Base-by-base conservation (phyloP, 2,329 filamentous ascomycete genomes). In the Aspergillus glaucus region DNA sequence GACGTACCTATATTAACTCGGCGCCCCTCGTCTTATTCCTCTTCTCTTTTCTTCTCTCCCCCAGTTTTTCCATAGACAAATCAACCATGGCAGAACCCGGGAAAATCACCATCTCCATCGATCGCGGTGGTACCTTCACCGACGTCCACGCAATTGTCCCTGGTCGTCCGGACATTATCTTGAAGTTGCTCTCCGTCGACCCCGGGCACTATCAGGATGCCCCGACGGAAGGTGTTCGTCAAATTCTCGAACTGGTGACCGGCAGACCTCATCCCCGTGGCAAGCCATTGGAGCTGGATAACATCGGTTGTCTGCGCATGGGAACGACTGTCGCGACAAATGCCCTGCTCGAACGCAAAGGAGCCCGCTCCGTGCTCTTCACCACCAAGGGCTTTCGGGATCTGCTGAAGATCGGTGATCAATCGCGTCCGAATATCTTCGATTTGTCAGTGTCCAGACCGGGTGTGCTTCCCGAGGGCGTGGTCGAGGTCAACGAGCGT, bases 321-420 rank as follows among this genome's bases (percentile, higher is more conserved):
- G 90, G 91, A 45, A 95, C 91, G 3, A 95, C 90, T 0, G 90
- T 95, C 10, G 90, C 90, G 4, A 95, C 90, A 0, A 95, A 95
- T 67, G 90, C 91, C 0, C 70, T 95, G 50, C 77, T 96, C 2
- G 91, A 96, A 69, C 78, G 91, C 55, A 95, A 95, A 66, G 91
- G 91, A 44, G 89, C 94, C 68, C 83, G 83, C 56, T 92, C 92
- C 59, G 90, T 87, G 10, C 79, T 96, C 67, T 81, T 95, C 2
- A 88, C 93, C 6, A 95, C 90, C 0, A 86, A 84, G 59, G 91
- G 91, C 0, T 95, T 95, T 73, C 84, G 81, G 52, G 90, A 96
- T 68, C 88, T 90, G 53, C 74, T 95, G 26, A 80, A 84, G 45
- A 96, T 96, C 62, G 91, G 91, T 7, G 95, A 95, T 67, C 91